Evolutionary conservation across 1,139 yeast genomes (phyloP), one percentile per base, ranked within the genome.

Genomic region (Taphrina deformans): DNA sequence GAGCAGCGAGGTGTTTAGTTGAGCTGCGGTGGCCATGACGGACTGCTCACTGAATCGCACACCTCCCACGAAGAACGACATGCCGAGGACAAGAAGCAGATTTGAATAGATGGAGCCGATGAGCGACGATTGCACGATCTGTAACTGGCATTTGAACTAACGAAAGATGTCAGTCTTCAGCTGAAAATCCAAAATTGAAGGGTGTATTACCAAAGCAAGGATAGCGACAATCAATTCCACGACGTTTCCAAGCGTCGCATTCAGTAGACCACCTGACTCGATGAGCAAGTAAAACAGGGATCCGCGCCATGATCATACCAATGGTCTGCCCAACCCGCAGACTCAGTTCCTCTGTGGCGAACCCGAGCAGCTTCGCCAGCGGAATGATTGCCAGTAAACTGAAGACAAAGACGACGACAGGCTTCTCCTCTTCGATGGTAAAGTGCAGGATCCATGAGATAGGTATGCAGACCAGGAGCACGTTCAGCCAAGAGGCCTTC

Each of bases 1-100:
- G 86, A 95, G 84, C 70, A 93, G 81, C 1, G 97, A 89, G 33
- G 93, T 85, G 98, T 93, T 93, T 21, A 98, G 91, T 74, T 93
- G 98, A 7, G 99, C 99, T 9, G 92, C 97, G 0, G 98, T 92
- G 76, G 88, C 96, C 79, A 92, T 92, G 78, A 95, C 95, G 2
- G 83, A 82, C 76, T 95, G 99, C 75, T 89, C 96, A 52, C 86
- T 82, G 68, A 95, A 83, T 70, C 89, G 87, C 74, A 86, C 81
- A 18, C 99, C 99, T 65, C 99, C 99, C 59, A 91, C 93, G 38
- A 93, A 78, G 74, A 93, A 95, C 73, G 98, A 91, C 76, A 96
- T 88, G 18, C 99, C 99, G 68, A 93, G 81, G 3, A 93, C 99
- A 68, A 95, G 81, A 68, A 93, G 79, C 72, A 91, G 79, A 76